Percentiles rank a stretch among this genome's conserved stretches.
Evolutionary conservation across 371 early-diverging fungal genomes (phyloP).

Genomic region (Rozella allomycis): DNA sequence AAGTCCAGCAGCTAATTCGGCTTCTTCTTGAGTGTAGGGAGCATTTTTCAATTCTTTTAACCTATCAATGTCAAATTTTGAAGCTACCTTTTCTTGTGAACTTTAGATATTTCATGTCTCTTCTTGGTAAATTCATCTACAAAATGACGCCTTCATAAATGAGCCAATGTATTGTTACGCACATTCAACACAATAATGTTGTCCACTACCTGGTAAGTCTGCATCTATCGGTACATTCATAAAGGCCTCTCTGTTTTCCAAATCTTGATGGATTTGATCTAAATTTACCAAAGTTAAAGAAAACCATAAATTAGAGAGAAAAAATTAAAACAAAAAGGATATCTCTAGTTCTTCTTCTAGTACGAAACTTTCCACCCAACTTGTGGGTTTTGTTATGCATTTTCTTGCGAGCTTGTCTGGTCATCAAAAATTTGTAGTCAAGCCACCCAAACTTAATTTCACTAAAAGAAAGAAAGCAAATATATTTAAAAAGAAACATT

Average conservation of each 20-base stretch:
- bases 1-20: conserved; percentile 51
- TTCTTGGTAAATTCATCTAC: conserved; percentile 16
- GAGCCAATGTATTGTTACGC: conserved; percentile 17
- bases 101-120: conserved; percentile 39
- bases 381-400: no score
- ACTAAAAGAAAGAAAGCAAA: no score
- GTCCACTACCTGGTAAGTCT: conserved; percentile 72
- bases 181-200: conserved; percentile 70
- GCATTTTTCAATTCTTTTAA: conserved; percentile 41
- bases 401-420: no score
- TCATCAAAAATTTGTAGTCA: no score
- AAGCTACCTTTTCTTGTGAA: conserved; percentile 34
- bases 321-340: no score
- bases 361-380: no score
- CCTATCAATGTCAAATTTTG: conserved; percentile 9
- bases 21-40: conserved; percentile 73
- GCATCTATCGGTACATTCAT: conserved; percentile 40
- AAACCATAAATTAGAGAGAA: no score
- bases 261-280: conserved; percentile 77
- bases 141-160: conserved; percentile 22
- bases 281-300: no score
- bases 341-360: no score
- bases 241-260: conserved; percentile 39
- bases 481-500: no score
- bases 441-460: no score